Percentiles rank a stretch among this genome's conserved stretches.
phyloP scores from a whole-genome alignment of 371 early-diverging fungal species.

The Mortierella sp. region DNA sequence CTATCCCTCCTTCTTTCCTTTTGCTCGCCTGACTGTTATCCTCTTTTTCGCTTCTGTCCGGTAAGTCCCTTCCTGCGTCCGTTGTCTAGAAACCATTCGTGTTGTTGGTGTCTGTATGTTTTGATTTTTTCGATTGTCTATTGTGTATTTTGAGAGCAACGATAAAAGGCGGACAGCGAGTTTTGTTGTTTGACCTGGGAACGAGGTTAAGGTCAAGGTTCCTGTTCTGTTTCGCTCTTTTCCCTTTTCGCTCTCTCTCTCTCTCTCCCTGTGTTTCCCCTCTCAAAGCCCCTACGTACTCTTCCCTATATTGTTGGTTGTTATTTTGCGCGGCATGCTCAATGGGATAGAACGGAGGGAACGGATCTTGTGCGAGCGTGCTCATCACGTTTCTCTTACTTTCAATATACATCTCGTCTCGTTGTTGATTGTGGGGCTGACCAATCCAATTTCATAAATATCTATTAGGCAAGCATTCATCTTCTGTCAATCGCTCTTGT shows the following conservation, averaged over 20 bases:
- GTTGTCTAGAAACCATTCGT: not conserved
- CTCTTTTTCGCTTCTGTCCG: not conserved
- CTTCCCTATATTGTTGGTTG: too few relatives aligned
- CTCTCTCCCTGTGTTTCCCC: too few relatives aligned
- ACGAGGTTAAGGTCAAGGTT: not conserved
- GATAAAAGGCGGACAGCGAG: not conserved
- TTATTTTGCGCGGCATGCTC: too few relatives aligned
- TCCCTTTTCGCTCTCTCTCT: not conserved
- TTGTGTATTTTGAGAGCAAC: conserved; percentile 4
- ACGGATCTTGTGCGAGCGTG: not conserved
- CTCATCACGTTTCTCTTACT: not conserved
- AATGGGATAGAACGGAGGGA: not conserved
- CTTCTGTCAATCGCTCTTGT: not conserved
- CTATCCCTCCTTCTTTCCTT: not conserved
- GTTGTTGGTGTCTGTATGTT: not conserved
- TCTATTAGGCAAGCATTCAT: conserved; percentile 11
- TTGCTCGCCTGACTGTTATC: not conserved
- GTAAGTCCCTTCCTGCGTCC: not conserved
- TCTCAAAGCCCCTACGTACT: too few relatives aligned
- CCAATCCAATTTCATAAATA: conserved; percentile 7
- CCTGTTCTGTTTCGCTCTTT: not conserved
- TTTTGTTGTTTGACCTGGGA: not conserved
- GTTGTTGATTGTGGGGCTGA: not conserved
- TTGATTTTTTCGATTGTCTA: not conserved
- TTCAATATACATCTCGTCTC: conserved; percentile 3